These are phyloP conservation scores for Orbilia oligospora DNA, from an alignment of 2,329 filamentous ascomycete genomes.

Conservation along the genomic window DNA sequence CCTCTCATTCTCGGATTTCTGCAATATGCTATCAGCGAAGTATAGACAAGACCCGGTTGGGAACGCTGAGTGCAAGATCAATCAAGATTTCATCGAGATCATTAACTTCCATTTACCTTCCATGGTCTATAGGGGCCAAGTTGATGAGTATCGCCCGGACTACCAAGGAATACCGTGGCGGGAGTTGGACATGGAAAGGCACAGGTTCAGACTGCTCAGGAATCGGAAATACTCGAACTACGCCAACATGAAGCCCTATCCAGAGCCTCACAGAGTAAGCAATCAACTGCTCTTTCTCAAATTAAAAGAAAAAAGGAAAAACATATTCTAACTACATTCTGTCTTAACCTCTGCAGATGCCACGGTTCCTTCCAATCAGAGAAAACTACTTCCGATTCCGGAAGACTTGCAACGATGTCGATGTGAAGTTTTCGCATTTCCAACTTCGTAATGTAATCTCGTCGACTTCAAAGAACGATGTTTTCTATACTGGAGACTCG, in stretches of 20 bases:
- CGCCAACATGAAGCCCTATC: conserved; percentile 61
- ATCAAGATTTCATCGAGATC: conserved; percentile 49
- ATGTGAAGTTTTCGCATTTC: conserved; percentile 75
- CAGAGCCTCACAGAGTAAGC: conserved; percentile 62
- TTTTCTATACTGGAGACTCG: conserved; percentile 73
- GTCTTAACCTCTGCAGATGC: conserved; percentile 16
- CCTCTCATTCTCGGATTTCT: conserved; percentile 56
- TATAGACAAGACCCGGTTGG: conserved; percentile 49
- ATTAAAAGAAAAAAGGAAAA: no score
- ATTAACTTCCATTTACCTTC: conserved; percentile 59
- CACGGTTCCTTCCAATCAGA: conserved; percentile 59
- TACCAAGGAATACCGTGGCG: conserved; percentile 64
- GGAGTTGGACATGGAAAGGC: conserved; percentile 61
- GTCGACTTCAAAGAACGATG: conserved; percentile 72
- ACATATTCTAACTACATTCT: conserved; percentile 7
- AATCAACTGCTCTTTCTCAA: neutral
- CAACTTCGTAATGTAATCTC: conserved; percentile 77
- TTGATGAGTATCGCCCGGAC: conserved; percentile 62
- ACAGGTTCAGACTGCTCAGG: conserved; percentile 61
- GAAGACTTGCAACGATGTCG: conserved; percentile 72
- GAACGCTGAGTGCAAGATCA: conserved; percentile 57
- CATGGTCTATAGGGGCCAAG: conserved; percentile 61
- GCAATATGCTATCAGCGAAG: conserved; percentile 39
- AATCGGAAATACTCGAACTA: conserved; percentile 63
- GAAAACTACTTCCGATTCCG: conserved; percentile 73